Evolutionary conservation across 2,329 filamentous ascomycete species (phyloP).

Genomic region (Chalara sp.): DNA sequence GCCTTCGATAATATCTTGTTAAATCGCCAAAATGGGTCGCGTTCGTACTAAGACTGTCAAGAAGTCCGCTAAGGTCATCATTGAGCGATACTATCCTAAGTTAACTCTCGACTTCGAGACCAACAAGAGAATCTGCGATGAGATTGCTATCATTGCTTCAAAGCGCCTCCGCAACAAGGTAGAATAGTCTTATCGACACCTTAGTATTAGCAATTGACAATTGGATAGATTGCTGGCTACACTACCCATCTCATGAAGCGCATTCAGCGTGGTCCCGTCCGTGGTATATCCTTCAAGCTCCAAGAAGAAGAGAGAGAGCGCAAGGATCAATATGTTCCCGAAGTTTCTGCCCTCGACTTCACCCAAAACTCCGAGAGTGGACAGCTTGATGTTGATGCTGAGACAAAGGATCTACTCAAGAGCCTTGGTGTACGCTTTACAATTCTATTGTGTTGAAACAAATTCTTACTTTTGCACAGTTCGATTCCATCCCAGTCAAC

Average conservation of each 20-base stretch:
- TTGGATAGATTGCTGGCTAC: conserved; percentile 82
- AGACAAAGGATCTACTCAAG: conserved; percentile 99
- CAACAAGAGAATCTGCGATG: conserved; percentile 99
- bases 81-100: conserved; percentile 96
- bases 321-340: conserved; percentile 99
- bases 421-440: conserved; percentile 81
- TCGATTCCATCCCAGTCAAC: conserved; percentile 96
- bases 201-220: conserved; percentile 57
- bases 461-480: conserved; percentile 49
- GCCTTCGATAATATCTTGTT: not conserved
- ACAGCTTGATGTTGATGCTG: conserved; percentile 88
- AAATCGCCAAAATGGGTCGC: conserved; percentile 33
- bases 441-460: not conserved
- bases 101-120: conserved; percentile 99
- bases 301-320: conserved; percentile 99
- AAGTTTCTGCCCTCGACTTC: conserved; percentile 98
- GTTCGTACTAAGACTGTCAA: conserved; percentile 37
- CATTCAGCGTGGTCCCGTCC: conserved; percentile 98
- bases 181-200: conserved; percentile 6
- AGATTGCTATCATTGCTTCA: conserved; percentile 97
- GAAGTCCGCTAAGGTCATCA: conserved; percentile 91
- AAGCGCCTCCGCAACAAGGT: conserved; percentile 99
- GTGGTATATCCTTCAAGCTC: conserved; percentile 99
- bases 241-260: conserved; percentile 99
- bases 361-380: conserved; percentile 82